Percentiles rank a stretch among this genome's conserved stretches.
These are phyloP conservation scores for Xylaria castorea DNA, from an alignment of 495 filamentous ascomycete genomes.

Conservation along the genomic window DNA sequence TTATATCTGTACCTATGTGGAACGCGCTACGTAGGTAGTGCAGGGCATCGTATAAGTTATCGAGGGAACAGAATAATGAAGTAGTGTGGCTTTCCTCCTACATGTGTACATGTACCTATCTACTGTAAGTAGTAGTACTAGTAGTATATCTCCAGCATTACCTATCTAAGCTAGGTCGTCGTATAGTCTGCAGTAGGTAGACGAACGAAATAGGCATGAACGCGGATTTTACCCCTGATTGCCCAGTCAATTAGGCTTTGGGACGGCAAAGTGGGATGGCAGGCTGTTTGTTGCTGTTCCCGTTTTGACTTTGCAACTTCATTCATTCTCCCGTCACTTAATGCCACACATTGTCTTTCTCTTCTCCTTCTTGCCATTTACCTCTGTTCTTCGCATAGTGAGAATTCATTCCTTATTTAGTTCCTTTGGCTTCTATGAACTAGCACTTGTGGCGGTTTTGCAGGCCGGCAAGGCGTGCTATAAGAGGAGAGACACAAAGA, in stretches of 20 bases:
- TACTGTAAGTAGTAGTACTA: not conserved
- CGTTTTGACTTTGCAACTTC: not conserved
- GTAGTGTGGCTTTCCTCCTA: not conserved
- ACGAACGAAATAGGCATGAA: not conserved
- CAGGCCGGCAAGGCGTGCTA: not conserved
- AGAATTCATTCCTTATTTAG: not conserved
- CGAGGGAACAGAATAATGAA: not conserved
- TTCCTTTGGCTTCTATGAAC: not conserved
- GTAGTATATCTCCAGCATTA: not conserved
- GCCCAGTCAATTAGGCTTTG: not conserved
- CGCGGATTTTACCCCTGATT: conserved; percentile 16
- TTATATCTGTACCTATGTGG: not conserved
- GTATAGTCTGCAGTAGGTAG: not conserved
- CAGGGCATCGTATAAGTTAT: not conserved
- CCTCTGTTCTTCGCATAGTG: not conserved
- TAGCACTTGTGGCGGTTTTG: not conserved
- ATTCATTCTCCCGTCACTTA: conserved; percentile 9
- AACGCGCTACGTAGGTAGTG: not conserved
- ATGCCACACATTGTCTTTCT: not conserved
- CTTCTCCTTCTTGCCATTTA: not conserved
- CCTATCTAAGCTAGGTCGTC: not conserved
- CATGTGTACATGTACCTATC: too few species aligned
- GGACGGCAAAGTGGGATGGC: conserved; percentile 15
- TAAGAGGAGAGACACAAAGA: not conserved
- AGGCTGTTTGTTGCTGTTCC: conserved; percentile 1